phyloP scores from a whole-genome alignment of 495 filamentous ascomycete species.

The Apiosordaria backusii region DNA sequence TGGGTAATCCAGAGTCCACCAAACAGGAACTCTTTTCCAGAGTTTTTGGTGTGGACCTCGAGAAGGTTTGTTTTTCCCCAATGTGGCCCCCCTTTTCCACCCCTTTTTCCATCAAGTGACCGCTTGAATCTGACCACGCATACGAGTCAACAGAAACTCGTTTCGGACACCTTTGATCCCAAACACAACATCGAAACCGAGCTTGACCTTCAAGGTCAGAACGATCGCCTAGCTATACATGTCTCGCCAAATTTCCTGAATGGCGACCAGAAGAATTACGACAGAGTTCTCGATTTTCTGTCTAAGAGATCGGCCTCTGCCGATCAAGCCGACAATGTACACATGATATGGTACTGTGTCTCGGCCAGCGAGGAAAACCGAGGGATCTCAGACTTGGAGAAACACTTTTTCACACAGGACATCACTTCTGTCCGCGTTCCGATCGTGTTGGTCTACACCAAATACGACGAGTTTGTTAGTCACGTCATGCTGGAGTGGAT shows the following conservation, averaged over 20 bases:
- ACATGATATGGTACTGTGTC: slow-evolving; percentile 35
- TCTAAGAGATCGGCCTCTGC: background rate
- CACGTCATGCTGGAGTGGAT: slow-evolving; percentile 28
- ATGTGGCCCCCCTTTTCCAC: background rate
- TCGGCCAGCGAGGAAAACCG: slow-evolving; percentile 21
- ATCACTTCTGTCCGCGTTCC: slow-evolving; percentile 17
- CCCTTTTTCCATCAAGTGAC: background rate
- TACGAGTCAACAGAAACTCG: slow-evolving; percentile 17
- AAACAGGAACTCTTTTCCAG: slow-evolving; percentile 31
- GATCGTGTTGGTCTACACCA: slow-evolving; percentile 26
- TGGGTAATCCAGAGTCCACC: slow-evolving; percentile 31
- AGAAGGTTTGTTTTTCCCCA: slow-evolving; percentile 18
- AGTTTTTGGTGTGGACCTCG: slow-evolving; percentile 29
- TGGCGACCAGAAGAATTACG: slow-evolving; percentile 15
- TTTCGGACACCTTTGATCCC: slow-evolving; percentile 21
- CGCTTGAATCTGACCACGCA: background rate
- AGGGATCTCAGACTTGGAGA: slow-evolving; percentile 17
- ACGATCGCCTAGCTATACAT: slow-evolving; percentile 24
- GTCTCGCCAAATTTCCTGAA: slow-evolving; percentile 26
- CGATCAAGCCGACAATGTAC: slow-evolving; percentile 14
- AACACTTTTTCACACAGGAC: slow-evolving; percentile 21
- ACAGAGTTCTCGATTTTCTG: slow-evolving; percentile 20
- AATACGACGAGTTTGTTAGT: slow-evolving; percentile 31
- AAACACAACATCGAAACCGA: slow-evolving; percentile 23
- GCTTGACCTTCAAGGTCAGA: slow-evolving; percentile 27